Evolutionary conservation across 2,329 filamentous ascomycete species (phyloP).

Genomic region (Conoideocrella luteorostrata): DNA sequence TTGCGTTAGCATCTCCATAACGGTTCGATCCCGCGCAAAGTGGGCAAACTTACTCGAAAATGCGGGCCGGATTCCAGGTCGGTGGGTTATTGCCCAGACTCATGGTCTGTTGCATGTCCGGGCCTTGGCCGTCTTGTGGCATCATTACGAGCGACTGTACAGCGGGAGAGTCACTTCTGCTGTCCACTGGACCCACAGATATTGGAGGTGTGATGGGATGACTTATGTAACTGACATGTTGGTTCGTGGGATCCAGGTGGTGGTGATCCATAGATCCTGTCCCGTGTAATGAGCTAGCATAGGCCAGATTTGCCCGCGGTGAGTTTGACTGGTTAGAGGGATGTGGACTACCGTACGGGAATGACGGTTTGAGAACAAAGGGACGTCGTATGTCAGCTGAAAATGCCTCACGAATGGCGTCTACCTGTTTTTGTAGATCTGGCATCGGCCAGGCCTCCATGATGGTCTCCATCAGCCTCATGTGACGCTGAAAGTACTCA

Average conservation of each 20-base stretch:
- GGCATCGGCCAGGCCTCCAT: constrained; percentile 79
- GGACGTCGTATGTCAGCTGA: constrained; percentile 78
- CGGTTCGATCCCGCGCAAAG: too few relatives aligned
- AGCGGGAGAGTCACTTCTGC: constrained; percentile 70
- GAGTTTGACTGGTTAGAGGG: constrained; percentile 58
- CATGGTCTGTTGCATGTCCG: constrained; percentile 47
- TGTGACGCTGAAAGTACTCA: constrained; percentile 86
- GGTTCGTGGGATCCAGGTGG: constrained; percentile 40
- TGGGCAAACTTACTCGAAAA: constrained; percentile 71
- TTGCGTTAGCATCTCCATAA: not conserved
- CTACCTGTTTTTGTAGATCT: constrained; percentile 84
- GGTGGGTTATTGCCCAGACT: constrained; percentile 58
- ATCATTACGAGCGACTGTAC: constrained; percentile 68
- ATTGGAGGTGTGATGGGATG: constrained; percentile 78
- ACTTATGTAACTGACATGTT: constrained; percentile 56
- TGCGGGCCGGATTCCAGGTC: constrained; percentile 77
- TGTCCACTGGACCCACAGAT: constrained; percentile 64
- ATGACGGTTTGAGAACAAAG: constrained; percentile 82
- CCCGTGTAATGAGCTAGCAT: constrained; percentile 39
- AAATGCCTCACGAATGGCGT: constrained; percentile 83
- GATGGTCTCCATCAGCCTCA: constrained; percentile 86
- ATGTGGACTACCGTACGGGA: constrained; percentile 78
- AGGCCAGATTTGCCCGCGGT: constrained; percentile 44
- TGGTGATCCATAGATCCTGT: constrained; percentile 47
- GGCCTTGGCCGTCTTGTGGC: constrained; percentile 51